A percentile compares a stretch with the other conserved stretches of the same genome.
These are phyloP conservation scores for Plantago coronopus DNA, from an alignment of 305 asterid species.

Conservation along the genomic window DNA sequence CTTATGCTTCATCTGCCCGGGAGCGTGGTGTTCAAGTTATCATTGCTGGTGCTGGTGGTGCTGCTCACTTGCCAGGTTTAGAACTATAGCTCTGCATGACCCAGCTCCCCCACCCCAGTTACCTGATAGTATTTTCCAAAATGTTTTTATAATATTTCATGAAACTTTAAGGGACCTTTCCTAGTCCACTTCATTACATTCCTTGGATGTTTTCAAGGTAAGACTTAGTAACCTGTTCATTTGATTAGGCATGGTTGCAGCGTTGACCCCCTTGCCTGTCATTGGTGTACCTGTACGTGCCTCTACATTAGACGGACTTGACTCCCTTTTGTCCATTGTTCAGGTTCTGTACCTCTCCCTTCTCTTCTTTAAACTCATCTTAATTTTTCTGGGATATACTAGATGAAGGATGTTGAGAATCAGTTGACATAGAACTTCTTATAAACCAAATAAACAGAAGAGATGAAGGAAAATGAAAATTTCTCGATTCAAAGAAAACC, in stretches of 20 bases:
- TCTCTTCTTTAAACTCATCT: neutral
- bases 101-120: too few relatives aligned
- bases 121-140: too few relatives aligned
- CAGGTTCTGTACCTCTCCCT: constrained; percentile 45
- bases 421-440: too few relatives aligned
- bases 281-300: constrained; percentile 97
- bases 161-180: too few relatives aligned
- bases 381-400: neutral
- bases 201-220: neutral
- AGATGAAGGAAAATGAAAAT: too few relatives aligned
- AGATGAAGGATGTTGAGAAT: too few relatives aligned
- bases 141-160: too few relatives aligned
- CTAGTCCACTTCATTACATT: constrained; percentile 2
- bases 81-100: too few relatives aligned
- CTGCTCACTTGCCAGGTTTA: constrained; percentile 94
- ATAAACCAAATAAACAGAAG: too few relatives aligned
- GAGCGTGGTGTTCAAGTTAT: constrained; percentile 91
- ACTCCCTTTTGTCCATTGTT: constrained; percentile 88
- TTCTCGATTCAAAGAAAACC: too few relatives aligned
- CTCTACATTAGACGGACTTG: constrained; percentile 83
- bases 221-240: constrained; percentile 17
- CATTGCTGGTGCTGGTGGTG: constrained; percentile 99
- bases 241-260: constrained; percentile 89
- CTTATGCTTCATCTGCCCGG: constrained; percentile 74
- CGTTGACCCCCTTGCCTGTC: constrained; percentile 91